Evolutionary conservation across 257 asterid species (phyloP).

Genomic region (Nicotiana attenuata): DNA sequence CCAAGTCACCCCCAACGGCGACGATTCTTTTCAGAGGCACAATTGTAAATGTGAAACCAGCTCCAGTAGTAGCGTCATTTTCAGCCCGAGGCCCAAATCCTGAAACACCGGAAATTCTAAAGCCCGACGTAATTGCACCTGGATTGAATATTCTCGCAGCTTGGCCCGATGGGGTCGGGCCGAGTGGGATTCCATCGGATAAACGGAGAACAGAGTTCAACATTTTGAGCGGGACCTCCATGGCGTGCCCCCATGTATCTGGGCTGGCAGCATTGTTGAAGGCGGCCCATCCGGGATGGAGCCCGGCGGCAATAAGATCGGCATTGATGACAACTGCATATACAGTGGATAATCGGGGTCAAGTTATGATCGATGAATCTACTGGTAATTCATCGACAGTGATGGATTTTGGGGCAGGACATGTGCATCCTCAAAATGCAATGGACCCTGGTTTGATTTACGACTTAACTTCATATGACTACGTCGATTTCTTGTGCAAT

Average conservation of each 20-base stretch:
- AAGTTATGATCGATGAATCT: conserved; percentile 66
- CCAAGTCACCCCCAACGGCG: conserved; percentile 40
- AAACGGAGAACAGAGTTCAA: conserved; percentile 69
- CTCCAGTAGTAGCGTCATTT: conserved; percentile 81
- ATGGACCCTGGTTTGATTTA: conserved; percentile 85
- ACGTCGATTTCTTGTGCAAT: conserved; percentile 72
- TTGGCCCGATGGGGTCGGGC: conserved; percentile 75
- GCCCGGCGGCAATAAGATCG: conserved; percentile 84
- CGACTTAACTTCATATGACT: conserved; percentile 58
- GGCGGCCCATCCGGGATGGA: conserved; percentile 93
- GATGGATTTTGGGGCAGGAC: conserved; percentile 88
- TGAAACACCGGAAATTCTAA: conserved; percentile 67
- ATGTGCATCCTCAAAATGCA: conserved; percentile 83
- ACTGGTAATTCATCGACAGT: conserved; percentile 67
- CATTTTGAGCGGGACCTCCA: conserved; percentile 78
- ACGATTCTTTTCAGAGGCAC: conserved; percentile 68
- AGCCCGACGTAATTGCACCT: conserved; percentile 89
- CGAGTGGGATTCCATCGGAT: conserved; percentile 63
- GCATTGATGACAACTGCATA: conserved; percentile 92
- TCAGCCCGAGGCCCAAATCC: conserved; percentile 91
- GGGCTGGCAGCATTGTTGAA: conserved; percentile 78
- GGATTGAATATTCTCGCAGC: conserved; percentile 88
- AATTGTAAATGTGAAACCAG: conserved; percentile 58
- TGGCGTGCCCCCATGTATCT: conserved; percentile 93
- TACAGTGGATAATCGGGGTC: conserved; percentile 57